A percentile compares a stretch with the other conserved stretches of the same genome.
Evolutionary conservation across 2,329 filamentous ascomycete species (phyloP).

Genomic region (Thermothelomyces thermophilus): DNA sequence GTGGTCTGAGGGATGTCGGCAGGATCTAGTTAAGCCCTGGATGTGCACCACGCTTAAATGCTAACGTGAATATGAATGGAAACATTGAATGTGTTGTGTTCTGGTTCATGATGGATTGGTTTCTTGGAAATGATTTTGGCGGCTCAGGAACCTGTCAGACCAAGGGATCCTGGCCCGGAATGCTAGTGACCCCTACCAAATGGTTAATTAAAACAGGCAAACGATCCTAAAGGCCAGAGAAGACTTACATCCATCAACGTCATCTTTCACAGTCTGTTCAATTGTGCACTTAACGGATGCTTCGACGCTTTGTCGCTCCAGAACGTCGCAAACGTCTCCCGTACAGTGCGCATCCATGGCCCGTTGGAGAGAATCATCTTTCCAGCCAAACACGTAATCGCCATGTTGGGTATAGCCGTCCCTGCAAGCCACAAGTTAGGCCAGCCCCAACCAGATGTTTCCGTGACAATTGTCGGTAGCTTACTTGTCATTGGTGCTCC

Average conservation of each 20-base stretch:
- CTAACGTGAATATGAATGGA: no score
- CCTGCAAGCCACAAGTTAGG: slow-evolving; percentile 21
- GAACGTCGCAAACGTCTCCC: slow-evolving; percentile 7
- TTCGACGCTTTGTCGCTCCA: slow-evolving; percentile 16
- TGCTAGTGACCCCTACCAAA: not conserved
- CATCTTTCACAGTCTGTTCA: slow-evolving; percentile 7
- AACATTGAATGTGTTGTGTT: no score
- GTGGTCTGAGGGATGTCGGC: no score
- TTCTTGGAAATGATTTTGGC: no score
- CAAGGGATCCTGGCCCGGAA: not conserved
- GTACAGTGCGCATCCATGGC: slow-evolving; percentile 15
- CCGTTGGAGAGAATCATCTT: slow-evolving; percentile 10
- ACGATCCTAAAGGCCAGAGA: not conserved
- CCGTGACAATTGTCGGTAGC: slow-evolving; percentile 4
- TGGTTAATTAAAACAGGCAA: not conserved
- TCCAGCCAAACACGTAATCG: slow-evolving; percentile 18
- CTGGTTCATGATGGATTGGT: no score
- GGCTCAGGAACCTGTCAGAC: no score
- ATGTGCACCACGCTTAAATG: no score
- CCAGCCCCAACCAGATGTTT: accelerated
- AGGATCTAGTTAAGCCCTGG: no score
- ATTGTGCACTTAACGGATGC: slow-evolving; percentile 16
- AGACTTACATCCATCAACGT: slow-evolving; percentile 23
- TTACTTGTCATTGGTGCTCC: slow-evolving; percentile 16
- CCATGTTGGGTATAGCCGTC: slow-evolving; percentile 16